Percentiles rank a stretch among this genome's conserved stretches.
phyloP scores from a whole-genome alignment of 2,329 filamentous ascomycete genomes.

The Calonectria henricotiae region DNA sequence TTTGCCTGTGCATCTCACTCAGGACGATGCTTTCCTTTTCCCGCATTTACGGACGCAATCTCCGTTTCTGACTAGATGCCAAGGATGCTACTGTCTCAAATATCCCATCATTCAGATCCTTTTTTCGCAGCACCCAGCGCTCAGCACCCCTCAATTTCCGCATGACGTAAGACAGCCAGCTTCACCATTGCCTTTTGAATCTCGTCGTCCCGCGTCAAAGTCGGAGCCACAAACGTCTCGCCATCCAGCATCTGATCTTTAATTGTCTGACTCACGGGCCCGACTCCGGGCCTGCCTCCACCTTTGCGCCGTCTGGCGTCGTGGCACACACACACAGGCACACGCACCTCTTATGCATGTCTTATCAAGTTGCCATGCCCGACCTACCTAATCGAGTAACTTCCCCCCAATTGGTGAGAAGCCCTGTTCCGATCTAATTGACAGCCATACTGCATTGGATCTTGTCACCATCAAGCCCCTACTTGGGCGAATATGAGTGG shows the following conservation, averaged over 20 bases:
- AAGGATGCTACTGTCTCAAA: background rate
- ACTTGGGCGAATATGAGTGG: conserved; percentile 3
- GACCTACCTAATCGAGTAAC: conserved; percentile 35
- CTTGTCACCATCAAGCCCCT: background rate
- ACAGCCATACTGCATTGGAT: conserved; percentile 3
- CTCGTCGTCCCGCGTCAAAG: conserved; percentile 6
- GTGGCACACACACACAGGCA: conserved; percentile 19
- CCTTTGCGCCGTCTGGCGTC: conserved; percentile 16
- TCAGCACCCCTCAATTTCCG: background rate
- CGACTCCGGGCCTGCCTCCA: conserved; percentile 22
- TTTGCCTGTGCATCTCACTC: background rate
- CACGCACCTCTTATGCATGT: conserved; percentile 13
- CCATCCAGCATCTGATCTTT: background rate
- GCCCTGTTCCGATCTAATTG: conserved; percentile 4
- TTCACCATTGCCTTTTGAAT: conserved; percentile 9
- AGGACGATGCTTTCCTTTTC: background rate
- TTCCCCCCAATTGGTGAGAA: background rate
- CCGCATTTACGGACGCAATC: background rate
- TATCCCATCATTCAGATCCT: conserved; percentile 15
- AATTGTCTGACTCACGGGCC: conserved; percentile 29
- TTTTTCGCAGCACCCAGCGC: background rate
- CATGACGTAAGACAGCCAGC: conserved; percentile 32
- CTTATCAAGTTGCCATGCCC: conserved; percentile 31
- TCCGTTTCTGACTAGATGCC: conserved; percentile 16
- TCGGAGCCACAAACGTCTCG: background rate